Percentiles rank a stretch among this genome's conserved stretches.
Conservation (phyloP, 2,329 filamentous ascomycete genomes). For the Lasiodiplodia sp. region DNA sequence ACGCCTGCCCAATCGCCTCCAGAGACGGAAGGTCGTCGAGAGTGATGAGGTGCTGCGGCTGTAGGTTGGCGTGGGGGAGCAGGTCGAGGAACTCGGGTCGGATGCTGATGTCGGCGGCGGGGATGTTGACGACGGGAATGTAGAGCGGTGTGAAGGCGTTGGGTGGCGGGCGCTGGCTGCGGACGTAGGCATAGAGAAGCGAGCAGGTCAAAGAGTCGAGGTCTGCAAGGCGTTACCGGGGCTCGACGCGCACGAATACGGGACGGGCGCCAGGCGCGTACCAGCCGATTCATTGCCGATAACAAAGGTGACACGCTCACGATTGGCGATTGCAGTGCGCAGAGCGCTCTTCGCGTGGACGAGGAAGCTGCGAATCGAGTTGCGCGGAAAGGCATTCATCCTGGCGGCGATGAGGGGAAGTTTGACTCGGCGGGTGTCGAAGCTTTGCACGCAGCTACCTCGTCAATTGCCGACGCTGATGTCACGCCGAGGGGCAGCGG, state of each 20-base stretch:
- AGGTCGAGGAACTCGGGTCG: slow-evolving; percentile 75
- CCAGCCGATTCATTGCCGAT: slow-evolving; percentile 63
- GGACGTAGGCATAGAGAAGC: slow-evolving; percentile 76
- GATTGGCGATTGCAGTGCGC: slow-evolving; percentile 48
- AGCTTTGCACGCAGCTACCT: neutral
- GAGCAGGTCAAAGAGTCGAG: slow-evolving; percentile 82
- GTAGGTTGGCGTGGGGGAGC: slow-evolving; percentile 66
- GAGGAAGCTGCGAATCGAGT: slow-evolving; percentile 56
- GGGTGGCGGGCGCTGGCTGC: slow-evolving; percentile 62
- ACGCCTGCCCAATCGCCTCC: slow-evolving; percentile 54
- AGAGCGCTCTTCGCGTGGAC: slow-evolving; percentile 53
- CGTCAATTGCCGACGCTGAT: slow-evolving; percentile 5
- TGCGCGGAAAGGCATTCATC: slow-evolving; percentile 46
- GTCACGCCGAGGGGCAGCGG: slow-evolving; percentile 4
- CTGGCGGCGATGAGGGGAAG: neutral
- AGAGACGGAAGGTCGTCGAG: slow-evolving; percentile 64
- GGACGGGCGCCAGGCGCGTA: slow-evolving; percentile 32
- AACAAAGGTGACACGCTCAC: slow-evolving; percentile 56
- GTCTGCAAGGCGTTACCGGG: slow-evolving; percentile 58
- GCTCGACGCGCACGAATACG: slow-evolving; percentile 21
- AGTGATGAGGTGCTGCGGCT: slow-evolving; percentile 69
- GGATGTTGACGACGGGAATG: slow-evolving; percentile 77
- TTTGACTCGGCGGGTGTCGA: neutral
- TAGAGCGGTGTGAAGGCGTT: slow-evolving; percentile 61
- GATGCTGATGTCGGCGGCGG: slow-evolving; percentile 71